These are phyloP conservation scores for Fomitiporia mediterranea DNA, from an alignment of 1,284 basidiomycete genomes.

Conservation along the genomic window DNA sequence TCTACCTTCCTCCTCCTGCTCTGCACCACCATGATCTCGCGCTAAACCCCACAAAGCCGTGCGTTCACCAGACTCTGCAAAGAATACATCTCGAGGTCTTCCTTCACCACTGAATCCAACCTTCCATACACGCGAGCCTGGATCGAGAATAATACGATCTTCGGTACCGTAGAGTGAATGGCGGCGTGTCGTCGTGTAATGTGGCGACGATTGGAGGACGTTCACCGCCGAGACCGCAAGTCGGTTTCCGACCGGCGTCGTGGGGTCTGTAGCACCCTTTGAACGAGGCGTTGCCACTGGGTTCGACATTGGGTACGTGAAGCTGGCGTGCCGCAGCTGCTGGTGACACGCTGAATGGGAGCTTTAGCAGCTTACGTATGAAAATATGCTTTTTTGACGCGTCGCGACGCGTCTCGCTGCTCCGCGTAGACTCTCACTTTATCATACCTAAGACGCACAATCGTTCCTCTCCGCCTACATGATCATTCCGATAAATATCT, in stretches of 20 bases:
- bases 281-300: slow-evolving; percentile 20
- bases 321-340: neutral
- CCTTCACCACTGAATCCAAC: slow-evolving; percentile 88
- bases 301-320: slow-evolving; percentile 12
- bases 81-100: slow-evolving; percentile 73
- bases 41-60: slow-evolving; percentile 54
- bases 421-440: neutral
- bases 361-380: neutral
- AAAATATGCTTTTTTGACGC: neutral
- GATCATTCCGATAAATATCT: slow-evolving; percentile 49
- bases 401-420: slow-evolving; percentile 5
- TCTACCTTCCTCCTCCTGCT: slow-evolving; percentile 66
- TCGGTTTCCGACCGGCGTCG: slow-evolving; percentile 19
- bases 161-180: slow-evolving; percentile 83
- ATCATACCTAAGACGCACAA: neutral
- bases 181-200: slow-evolving; percentile 71
- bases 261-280: slow-evolving; percentile 16
- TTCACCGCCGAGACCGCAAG: slow-evolving; percentile 7
- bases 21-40: slow-evolving; percentile 47
- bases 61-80: slow-evolving; percentile 34
- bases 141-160: slow-evolving; percentile 80
- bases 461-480: slow-evolving; percentile 30
- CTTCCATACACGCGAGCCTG: slow-evolving; percentile 82
- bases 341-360: neutral
- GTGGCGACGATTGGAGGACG: slow-evolving; percentile 62